Percentiles rank a stretch among this genome's conserved stretches.
Evolutionary conservation across 306 rosid genomes (phyloP).

Genomic region (apple (Malus domestica)): ASM211411v1 NC_041792.1:22067907-22068406

Average conservation of each 20-base stretch:
- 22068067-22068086: no score
- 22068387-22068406: conserved; percentile 81
- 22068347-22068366: conserved; percentile 91
- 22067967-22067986: no score
- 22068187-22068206: conserved; percentile 75
- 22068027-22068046: no score
- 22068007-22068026: no score
- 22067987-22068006: no score
- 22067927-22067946: no score
- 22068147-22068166: conserved; percentile 68
- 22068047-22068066: no score
- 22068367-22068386: conserved; percentile 88
- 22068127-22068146: conserved; percentile 78
- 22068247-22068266: not conserved
- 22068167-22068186: conserved; percentile 67
- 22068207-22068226: conserved; percentile 60
- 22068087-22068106: conserved; percentile 28
- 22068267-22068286: not conserved
- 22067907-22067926: no score
- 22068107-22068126: conserved; percentile 58
- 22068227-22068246: conserved; percentile 53
- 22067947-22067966: no score
- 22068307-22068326: conserved; percentile 90
- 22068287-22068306: not conserved
- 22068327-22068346: conserved; percentile 97